A percentile compares a stretch with the other conserved stretches of the same genome.
Evolutionary conservation across 2,329 filamentous ascomycete species (phyloP).

Genomic region (Penicillium griseofulvum): DNA sequence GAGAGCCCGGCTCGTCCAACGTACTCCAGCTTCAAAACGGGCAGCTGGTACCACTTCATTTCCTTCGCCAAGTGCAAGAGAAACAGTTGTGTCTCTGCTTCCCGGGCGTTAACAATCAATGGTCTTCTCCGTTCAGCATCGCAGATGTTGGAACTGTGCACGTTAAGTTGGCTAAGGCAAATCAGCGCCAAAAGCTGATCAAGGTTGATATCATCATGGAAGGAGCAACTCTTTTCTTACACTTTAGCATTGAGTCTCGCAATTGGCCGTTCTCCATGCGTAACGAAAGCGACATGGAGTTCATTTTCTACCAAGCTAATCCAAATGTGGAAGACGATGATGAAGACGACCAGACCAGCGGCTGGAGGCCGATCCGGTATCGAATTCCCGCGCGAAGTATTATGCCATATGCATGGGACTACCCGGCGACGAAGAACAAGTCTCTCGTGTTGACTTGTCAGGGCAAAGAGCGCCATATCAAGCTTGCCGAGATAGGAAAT

Average conservation of each 20-base stretch:
- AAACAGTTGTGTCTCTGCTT: conserved; percentile 94
- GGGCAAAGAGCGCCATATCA: conserved; percentile 83
- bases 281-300: conserved; percentile 95
- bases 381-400: conserved; percentile 90
- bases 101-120: conserved; percentile 90
- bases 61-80: conserved; percentile 74
- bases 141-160: conserved; percentile 90
- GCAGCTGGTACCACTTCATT: conserved; percentile 83
- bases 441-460: conserved; percentile 80
- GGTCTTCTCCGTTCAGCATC: conserved; percentile 97
- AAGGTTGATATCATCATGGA: conserved; percentile 89
- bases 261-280: conserved; percentile 99
- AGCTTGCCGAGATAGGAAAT: conserved; percentile 93
- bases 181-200: conserved; percentile 83
- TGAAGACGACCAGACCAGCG: conserved; percentile 71
- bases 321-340: conserved; percentile 93
- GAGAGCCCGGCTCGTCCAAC: conserved; percentile 87
- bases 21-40: conserved; percentile 73
- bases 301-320: conserved; percentile 93
- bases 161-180: conserved; percentile 87
- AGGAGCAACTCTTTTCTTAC: conserved; percentile 86
- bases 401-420: conserved; percentile 99
- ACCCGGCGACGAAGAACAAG: conserved; percentile 93
- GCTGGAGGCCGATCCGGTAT: conserved; percentile 91
- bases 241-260: conserved; percentile 84